Percentiles rank a stretch among this genome's conserved stretches.
These are phyloP conservation scores for Apiospora saccharicola DNA, from an alignment of 2,329 filamentous ascomycete genomes.

Conservation along the genomic window DNA sequence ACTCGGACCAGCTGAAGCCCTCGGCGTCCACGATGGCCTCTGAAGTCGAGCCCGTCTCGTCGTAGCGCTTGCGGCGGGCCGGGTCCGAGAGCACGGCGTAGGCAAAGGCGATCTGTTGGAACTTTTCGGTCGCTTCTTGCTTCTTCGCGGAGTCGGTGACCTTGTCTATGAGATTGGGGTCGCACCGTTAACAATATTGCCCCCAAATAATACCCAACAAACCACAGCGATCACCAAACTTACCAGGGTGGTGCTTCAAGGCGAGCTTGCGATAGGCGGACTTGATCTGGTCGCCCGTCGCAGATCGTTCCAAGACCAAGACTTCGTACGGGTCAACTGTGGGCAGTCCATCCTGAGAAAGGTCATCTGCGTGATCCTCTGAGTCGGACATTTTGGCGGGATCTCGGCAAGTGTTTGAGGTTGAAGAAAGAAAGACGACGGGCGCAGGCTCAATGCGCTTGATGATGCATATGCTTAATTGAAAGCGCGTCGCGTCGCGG, in stretches of 20 bases:
- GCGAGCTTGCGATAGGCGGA: conserved; percentile 91
- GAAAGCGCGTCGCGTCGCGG: conserved; percentile 31
- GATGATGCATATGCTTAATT: conserved; percentile 21
- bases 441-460: background rate
- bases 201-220: no score
- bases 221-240: conserved; percentile 28
- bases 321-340: conserved; percentile 80
- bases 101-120: conserved; percentile 91
- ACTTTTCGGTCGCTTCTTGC: conserved; percentile 75
- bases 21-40: conserved; percentile 80
- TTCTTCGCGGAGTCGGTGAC: conserved; percentile 72
- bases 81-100: conserved; percentile 92
- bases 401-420: background rate
- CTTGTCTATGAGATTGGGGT: conserved; percentile 70
- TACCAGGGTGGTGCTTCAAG: conserved; percentile 86
- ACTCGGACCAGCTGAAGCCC: conserved; percentile 89
- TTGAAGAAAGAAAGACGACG: conserved; percentile 27
- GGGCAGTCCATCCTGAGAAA: conserved; percentile 65
- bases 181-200: background rate
- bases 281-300: conserved; percentile 83
- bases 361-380: conserved; percentile 57
- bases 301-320: conserved; percentile 73
- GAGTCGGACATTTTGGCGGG: conserved; percentile 19
- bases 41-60: conserved; percentile 86
- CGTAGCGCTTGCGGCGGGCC: conserved; percentile 82